Evolutionary conservation across 2,329 filamentous ascomycete genomes (phyloP), one percentile per base, ranked within the genome.

Genomic region (Xylariales sp.): DNA sequence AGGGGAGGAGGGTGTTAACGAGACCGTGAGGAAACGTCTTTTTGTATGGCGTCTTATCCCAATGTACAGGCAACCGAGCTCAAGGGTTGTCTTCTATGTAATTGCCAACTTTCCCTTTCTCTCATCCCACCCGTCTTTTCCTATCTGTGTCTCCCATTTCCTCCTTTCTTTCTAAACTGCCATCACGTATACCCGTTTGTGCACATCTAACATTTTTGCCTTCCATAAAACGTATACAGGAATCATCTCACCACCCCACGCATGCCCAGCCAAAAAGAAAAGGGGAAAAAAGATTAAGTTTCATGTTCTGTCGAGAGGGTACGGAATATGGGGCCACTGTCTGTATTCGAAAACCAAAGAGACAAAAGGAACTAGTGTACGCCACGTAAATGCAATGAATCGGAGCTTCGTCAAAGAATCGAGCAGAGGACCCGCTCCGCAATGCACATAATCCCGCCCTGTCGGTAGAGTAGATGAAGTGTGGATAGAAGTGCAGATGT

Each of bases 321-420:
- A 28, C 12, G 30, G 18, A 14, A n/a, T 14, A 12, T 18, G 32
- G 5, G 53, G 32, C 36, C 28, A 45, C 7, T 36, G 63, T 65
- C 61, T 67, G 65, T 65, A 65, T 71, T 59, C 39, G 52, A 68
- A 68, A 58, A 57, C 43, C 14, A 48, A 61, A n/a, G 39, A n/a
- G 41, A 52, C n/a, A 54, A 39, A 43, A 61, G 54, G 18, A 59
- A 71, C 70, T 65, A 68, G 68, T 72, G 66, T 75, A 75, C 75
- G 73, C 74, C 76, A 71, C 65, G 66, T 70, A 66, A 69, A 75
- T 74, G 73, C 73, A 73, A 76, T 72, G 72, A 72, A 70, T 70
- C 72, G 63, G 64, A 70, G 30, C 66, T 62, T 74, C 66, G 64
- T 71, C 62, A 52, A 53, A 64, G 50, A 67, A 60, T 41, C 65